Evolutionary conservation across 2,329 filamentous ascomycete genomes (phyloP), one percentile per base, ranked within the genome.

Genomic region (Neonectria faginata): DNA sequence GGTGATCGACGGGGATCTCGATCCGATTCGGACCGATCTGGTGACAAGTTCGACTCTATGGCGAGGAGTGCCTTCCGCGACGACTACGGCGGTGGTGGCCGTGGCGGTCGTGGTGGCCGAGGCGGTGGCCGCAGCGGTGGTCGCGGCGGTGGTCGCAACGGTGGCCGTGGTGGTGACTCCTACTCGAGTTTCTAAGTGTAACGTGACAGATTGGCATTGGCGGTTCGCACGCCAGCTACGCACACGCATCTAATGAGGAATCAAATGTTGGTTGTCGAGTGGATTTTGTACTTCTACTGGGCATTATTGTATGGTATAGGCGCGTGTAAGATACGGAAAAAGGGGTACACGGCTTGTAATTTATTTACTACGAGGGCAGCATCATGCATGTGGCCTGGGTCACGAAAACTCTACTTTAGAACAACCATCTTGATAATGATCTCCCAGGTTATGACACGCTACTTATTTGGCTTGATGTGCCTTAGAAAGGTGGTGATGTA

Each of bases 21-120:
- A n/a, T 29, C 25, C 2, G 48, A 20, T 12, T 20, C 14, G 7
- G 41, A 51, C 14, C 27, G 47, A 25, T 67, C 71, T 12, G 55
- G 66, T 3, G 74, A 77, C 14, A 66, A 72, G 18, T 79, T 79
- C 36, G 60, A 67, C 10, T 63, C 70, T 44, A 75, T 77, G 67
- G 68, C 74, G 22, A 62, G 63, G 8, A 66, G 66, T 29, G 70
- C 57, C 11, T 75, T 70, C 33, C 74, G 75, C 14, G 76, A 77
- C 47, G 68, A 69, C 59, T 59, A 61, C 20, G 50, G 52, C 18
- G 59, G 63, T 25, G 36, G 65, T 41, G 62, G 66, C 47, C 60
- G 72, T 33, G 62, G 70, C 48, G 52, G 48, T 29, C 51, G 63
- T 54, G 67, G 77, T 31, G 66, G 66, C 14, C 52, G 62, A 14